Evolutionary conservation across 164 flowering plant species (phyloP).

Genomic region (Magnolia changhungtana): DNA sequence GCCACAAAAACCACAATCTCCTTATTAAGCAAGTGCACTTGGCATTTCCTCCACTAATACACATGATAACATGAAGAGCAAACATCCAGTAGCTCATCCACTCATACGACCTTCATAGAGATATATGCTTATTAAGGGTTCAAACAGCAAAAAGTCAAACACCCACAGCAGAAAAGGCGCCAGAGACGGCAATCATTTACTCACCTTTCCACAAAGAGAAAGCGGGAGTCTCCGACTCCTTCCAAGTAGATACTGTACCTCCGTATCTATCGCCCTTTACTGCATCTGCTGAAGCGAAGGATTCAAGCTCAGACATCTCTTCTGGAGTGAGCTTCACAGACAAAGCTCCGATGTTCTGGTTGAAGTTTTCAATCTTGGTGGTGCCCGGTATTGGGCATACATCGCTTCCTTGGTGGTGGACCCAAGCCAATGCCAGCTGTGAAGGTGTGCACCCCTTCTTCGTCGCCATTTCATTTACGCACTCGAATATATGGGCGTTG

Average conservation of each 20-base stretch:
- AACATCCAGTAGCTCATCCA: too few species aligned
- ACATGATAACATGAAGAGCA: too few species aligned
- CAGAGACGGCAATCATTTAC: not conserved
- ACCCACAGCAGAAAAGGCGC: not conserved
- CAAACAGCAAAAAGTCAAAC: not conserved
- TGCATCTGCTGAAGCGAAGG: constrained; percentile 19
- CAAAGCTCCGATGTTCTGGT: constrained; percentile 43
- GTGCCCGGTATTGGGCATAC: constrained; percentile 51
- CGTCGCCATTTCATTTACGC: constrained; percentile 23
- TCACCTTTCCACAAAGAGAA: constrained; percentile 25
- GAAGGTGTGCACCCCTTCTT: constrained; percentile 39
- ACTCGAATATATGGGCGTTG: constrained; percentile 24
- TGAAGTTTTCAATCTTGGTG: constrained; percentile 43
- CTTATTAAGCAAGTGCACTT: too few species aligned
- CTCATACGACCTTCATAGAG: too few species aligned
- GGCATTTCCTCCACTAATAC: too few species aligned
- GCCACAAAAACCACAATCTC: too few species aligned
- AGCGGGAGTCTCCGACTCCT: constrained; percentile 23
- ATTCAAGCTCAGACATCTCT: constrained; percentile 40
- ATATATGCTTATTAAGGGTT: too few species aligned
- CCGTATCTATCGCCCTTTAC: constrained; percentile 30
- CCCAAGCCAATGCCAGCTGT: constrained; percentile 45
- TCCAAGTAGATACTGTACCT: not conserved
- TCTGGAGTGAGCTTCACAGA: too few species aligned
- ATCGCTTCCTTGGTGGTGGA: constrained; percentile 37